Evolutionary conservation across 371 early-diverging fungal genomes (phyloP).

Genomic region (Actinomortierella wolfii): DNA sequence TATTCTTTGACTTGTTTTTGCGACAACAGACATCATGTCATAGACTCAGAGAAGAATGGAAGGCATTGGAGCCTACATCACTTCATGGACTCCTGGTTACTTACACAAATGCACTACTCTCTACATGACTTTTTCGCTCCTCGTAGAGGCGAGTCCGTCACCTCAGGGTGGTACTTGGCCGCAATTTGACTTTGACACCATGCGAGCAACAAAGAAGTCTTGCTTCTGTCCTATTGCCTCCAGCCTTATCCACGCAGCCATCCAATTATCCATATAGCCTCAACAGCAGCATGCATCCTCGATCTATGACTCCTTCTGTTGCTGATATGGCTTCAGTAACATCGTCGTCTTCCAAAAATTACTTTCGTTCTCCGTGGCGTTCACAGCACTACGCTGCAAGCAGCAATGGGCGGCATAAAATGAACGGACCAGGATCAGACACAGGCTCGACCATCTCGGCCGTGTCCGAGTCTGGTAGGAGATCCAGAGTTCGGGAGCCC

Average conservation of each 20-base stretch:
- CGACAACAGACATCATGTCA: background rate
- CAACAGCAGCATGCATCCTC: constrained; percentile 1
- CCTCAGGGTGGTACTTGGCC: constrained; percentile 28
- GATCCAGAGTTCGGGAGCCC: constrained; percentile 25
- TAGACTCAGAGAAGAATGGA: background rate
- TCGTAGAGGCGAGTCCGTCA: constrained; percentile 35
- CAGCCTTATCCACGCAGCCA: constrained; percentile 1
- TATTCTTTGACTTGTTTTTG: background rate
- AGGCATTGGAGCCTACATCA: background rate
- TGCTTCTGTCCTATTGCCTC: constrained; percentile 22
- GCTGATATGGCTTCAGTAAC: constrained; percentile 27
- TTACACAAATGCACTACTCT: background rate
- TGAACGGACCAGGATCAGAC: constrained; percentile 37
- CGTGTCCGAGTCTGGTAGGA: constrained; percentile 39
- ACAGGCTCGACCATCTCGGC: constrained; percentile 24
- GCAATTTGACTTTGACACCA: constrained; percentile 41
- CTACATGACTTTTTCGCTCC: background rate
- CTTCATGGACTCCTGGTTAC: background rate
- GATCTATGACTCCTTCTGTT: constrained; percentile 29
- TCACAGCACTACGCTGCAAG: constrained; percentile 2
- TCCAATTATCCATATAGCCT: background rate
- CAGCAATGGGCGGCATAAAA: constrained; percentile 21
- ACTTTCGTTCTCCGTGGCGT: constrained; percentile 40
- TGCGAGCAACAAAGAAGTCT: constrained; percentile 36
- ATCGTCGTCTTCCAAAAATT: constrained; percentile 39